phyloP scores from a whole-genome alignment of 306 rosid species.

The Biancaea sappan region DNA sequence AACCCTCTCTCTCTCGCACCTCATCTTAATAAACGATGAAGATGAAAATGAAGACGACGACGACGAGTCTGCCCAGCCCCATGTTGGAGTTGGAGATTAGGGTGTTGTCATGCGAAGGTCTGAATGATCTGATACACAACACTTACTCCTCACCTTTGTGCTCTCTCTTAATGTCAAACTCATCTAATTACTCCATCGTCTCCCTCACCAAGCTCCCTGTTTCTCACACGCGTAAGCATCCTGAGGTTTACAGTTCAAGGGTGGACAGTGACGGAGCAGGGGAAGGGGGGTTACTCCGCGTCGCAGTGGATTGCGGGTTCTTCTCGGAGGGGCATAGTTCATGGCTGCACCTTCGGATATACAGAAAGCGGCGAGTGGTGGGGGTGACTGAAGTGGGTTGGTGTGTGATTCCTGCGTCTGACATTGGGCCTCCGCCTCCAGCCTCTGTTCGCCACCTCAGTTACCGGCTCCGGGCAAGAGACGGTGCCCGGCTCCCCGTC shows the following conservation, averaged over 20 bases:
- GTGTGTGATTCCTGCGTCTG: constrained; percentile 55
- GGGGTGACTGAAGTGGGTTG: constrained; percentile 53
- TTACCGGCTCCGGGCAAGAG: constrained; percentile 62
- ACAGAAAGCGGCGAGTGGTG: constrained; percentile 40
- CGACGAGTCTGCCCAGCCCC: not conserved
- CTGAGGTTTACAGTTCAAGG: not conserved
- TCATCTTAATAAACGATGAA: too few relatives aligned
- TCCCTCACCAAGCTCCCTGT: constrained; percentile 43
- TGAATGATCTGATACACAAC: not conserved
- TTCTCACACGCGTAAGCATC: constrained; percentile 15
- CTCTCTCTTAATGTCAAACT: not conserved
- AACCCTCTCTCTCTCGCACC: too few relatives aligned
- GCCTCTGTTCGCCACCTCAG: constrained; percentile 47
- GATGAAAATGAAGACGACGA: too few relatives aligned
- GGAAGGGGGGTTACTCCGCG: constrained; percentile 26
- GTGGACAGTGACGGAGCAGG: constrained; percentile 42
- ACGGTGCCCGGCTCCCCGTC: constrained; percentile 48
- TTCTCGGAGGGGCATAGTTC: constrained; percentile 43
- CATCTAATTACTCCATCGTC: too few relatives aligned
- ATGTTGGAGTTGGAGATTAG: constrained; percentile 5
- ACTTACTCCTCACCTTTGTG: too few relatives aligned
- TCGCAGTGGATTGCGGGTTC: constrained; percentile 51
- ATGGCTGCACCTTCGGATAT: constrained; percentile 46
- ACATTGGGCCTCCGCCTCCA: constrained; percentile 41
- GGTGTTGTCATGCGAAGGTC: not conserved